These are phyloP conservation scores for Pyrenophora seminiperda DNA, from an alignment of 2,329 filamentous ascomycete genomes.

Conservation along the genomic window DNA sequence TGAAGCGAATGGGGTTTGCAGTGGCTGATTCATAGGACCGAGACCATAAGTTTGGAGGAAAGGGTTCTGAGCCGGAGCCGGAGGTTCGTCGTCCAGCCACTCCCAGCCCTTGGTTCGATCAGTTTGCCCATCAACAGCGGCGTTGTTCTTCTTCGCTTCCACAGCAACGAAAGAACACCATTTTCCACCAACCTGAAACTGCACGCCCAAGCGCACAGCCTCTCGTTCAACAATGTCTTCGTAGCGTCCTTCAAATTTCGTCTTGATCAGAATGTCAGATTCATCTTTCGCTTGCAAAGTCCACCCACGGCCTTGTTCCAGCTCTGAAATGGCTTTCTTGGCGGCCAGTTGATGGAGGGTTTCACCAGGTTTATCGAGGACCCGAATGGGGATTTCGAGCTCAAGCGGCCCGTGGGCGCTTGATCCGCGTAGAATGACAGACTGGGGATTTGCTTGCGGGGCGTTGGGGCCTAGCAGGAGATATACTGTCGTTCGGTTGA, in stretches of 20 bases:
- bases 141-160: conserved; percentile 46
- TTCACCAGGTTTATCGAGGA: conserved; percentile 53
- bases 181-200: conserved; percentile 70
- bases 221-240: conserved; percentile 67
- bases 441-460: conserved; percentile 55
- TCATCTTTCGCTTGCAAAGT: conserved; percentile 50
- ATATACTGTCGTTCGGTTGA: conserved; percentile 69
- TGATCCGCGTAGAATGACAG: conserved; percentile 63
- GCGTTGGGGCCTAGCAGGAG: conserved; percentile 64
- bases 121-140: conserved; percentile 3
- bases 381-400: conserved; percentile 67
- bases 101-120: conserved; percentile 25
- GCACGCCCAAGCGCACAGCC: conserved; percentile 67
- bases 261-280: conserved; percentile 44
- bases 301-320: conserved; percentile 74
- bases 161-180: conserved; percentile 77
- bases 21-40: too few relatives aligned
- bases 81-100: conserved; percentile 30
- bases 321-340: conserved; percentile 68
- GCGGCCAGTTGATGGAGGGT: conserved; percentile 74
- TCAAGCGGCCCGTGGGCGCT: conserved; percentile 64
- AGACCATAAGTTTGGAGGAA: too few relatives aligned
- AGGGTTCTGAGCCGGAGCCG: not conserved
- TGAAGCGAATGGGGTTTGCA: too few relatives aligned
- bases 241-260: conserved; percentile 56